Conservation (phyloP, 306 rosid genomes). For the Malus asiatica region DNA sequence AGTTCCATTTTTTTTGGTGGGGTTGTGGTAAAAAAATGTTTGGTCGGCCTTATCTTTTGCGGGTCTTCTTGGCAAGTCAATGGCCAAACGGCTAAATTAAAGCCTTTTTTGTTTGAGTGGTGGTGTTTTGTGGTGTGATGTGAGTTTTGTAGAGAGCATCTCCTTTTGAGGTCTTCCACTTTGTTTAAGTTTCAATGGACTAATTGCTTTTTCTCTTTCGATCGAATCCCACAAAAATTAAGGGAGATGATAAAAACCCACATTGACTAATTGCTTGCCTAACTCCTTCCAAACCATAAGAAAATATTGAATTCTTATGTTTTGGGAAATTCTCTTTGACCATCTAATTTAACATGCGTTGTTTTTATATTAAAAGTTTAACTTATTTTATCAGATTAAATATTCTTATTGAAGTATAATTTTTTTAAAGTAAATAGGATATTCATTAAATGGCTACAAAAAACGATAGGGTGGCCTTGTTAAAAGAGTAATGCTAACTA, state of each 20-base stretch:
- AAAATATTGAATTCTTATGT: neutral
- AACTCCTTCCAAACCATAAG: neutral
- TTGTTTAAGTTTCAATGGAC: neutral
- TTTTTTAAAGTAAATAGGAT: too few relatives aligned
- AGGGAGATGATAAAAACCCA: neutral
- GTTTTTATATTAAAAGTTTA: too few relatives aligned
- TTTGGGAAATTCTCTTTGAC: neutral
- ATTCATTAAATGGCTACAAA: too few relatives aligned
- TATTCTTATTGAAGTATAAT: neutral
- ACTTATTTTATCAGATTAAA: too few relatives aligned
- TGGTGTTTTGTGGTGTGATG: constrained; percentile 3
- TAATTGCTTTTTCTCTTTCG: neutral
- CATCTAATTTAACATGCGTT: neutral
- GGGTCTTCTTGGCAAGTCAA: constrained; percentile 10
- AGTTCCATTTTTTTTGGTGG: neutral
- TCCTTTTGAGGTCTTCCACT: constrained; percentile 12
- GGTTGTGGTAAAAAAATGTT: neutral
- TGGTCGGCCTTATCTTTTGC: neutral
- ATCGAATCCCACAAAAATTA: constrained; percentile 2
- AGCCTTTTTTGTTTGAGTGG: neutral
- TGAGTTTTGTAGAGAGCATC: constrained; percentile 8
- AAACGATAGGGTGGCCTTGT: too few relatives aligned
- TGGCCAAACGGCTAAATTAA: neutral
- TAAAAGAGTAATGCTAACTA: too few relatives aligned
- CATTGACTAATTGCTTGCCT: neutral